Evolutionary conservation across 192 early-diverging fungal species (phyloP), one percentile per base, ranked within the genome.

Genomic region (Rhizophagus sp.): DNA sequence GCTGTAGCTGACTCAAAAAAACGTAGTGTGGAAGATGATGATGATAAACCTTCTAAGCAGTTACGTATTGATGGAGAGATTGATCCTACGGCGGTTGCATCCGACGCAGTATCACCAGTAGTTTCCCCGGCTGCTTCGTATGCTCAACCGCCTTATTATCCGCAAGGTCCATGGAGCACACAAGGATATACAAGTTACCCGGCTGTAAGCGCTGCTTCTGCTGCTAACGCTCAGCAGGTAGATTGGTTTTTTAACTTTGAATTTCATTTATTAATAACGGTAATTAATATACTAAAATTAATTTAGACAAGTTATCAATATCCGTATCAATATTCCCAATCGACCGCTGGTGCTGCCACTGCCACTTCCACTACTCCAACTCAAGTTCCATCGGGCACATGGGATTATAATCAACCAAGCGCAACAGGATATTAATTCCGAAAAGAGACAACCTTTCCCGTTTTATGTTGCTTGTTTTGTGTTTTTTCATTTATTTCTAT

Each of bases 1-100:
- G 11, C 80, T 36, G 62, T 75, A 30, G 19, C 49, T 19, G 81
- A 86, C 39, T 82, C 84, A 13, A 85, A 83, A 63, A 87, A 87
- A 79, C 70, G 86, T n/a, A 82, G 80, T 10, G 82, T 81, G 2
- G 81, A 79, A 62, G 78, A 79, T 62, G 78, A 61, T 4, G 17
- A 33, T 2, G 68, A 79, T 44, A 69, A 62, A 79, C 64, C 50
- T n/a, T 36, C 52, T 13, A 79, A 79, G 22, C 66, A 71, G 30
- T n/a, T 79, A 22, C n/a, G 78, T 50, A 44, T 79, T 9, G 78
- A 79, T 71, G 68, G 78, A 12, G 52, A 15, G 22, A 34, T 69
- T 79, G 78, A 61, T 33, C 25, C 24, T 25, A 41, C 66, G 0
- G 68, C 65, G 17, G 52, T 17, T 47, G 44, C 11, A 12, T 10